These are phyloP conservation scores for Prinsepia uniflora DNA, from an alignment of 306 rosid genomes.

Conservation along the genomic window DNA sequence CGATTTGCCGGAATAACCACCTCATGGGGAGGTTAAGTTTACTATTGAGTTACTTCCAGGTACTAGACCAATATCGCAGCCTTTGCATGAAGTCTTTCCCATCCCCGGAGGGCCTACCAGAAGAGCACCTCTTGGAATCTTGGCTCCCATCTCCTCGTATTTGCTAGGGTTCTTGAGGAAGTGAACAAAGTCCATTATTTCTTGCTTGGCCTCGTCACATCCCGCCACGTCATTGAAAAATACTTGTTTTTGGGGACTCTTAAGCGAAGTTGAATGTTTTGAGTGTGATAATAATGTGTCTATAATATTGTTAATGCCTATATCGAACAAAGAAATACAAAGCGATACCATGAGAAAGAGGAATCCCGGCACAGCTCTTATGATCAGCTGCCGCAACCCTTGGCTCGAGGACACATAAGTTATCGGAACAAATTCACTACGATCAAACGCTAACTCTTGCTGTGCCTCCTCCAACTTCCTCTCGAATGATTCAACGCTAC, in stretches of 20 bases:
- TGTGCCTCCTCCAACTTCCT: slow-evolving; percentile 95
- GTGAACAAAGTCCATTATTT: slow-evolving; percentile 94
- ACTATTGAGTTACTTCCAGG: too few relatives aligned
- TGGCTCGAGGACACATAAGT: slow-evolving; percentile 64
- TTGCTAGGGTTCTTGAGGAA: slow-evolving; percentile 85
- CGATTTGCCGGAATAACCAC: too few relatives aligned
- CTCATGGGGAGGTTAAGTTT: too few relatives aligned
- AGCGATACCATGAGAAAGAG: slow-evolving; percentile 63
- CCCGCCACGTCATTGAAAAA: slow-evolving; percentile 95
- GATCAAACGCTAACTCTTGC: slow-evolving; percentile 65
- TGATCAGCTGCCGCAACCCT: slow-evolving; percentile 63
- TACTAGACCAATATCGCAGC: too few relatives aligned
- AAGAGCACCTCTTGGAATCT: slow-evolving; percentile 94
- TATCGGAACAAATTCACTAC: slow-evolving; percentile 80
- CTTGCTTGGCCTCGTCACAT: slow-evolving; percentile 96
- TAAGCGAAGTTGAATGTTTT: too few relatives aligned
- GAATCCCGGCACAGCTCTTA: slow-evolving; percentile 57
- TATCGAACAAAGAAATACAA: slow-evolving; percentile 45
- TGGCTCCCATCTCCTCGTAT: slow-evolving; percentile 92
- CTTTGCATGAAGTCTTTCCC: slow-evolving; percentile 94
- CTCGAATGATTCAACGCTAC: slow-evolving; percentile 90
- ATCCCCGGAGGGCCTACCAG: slow-evolving; percentile 96
- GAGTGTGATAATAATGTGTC: too few relatives aligned
- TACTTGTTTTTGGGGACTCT: background rate
- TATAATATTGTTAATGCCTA: slow-evolving; percentile 31